Percentiles rank a stretch among this genome's conserved stretches.
These are phyloP conservation scores for Lachancea sp. DNA, from an alignment of 805 yeast genomes.

Conservation along the genomic window DNA sequence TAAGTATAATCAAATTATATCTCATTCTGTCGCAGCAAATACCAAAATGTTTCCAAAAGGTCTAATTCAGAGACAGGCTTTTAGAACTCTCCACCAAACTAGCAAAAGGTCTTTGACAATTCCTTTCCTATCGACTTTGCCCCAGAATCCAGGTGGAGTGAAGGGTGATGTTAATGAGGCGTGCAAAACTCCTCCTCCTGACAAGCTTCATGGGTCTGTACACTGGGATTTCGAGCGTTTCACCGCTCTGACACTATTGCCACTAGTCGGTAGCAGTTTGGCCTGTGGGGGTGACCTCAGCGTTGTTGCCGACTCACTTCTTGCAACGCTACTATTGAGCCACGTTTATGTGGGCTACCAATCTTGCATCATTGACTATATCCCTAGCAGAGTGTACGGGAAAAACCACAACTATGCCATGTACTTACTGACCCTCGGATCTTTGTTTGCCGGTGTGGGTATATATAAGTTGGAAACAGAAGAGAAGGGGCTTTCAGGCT, in stretches of 20 bases:
- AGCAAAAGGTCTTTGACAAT: constrained; percentile 34
- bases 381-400: constrained; percentile 83
- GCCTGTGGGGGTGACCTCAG: constrained; percentile 59
- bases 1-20: too few species aligned
- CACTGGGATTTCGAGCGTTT: constrained; percentile 92
- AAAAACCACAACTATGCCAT: constrained; percentile 62
- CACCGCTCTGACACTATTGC: constrained; percentile 64
- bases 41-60: constrained; percentile 14
- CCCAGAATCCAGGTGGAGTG: constrained; percentile 85
- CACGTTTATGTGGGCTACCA: constrained; percentile 86
- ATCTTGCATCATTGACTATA: constrained; percentile 88
- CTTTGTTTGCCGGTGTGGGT: constrained; percentile 68
- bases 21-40: too few species aligned
- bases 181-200: constrained; percentile 54
- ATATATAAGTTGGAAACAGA: constrained; percentile 75
- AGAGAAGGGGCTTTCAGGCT: constrained; percentile 68
- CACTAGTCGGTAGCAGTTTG: constrained; percentile 70
- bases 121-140: constrained; percentile 50
- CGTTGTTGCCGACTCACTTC: constrained; percentile 65
- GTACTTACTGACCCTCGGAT: constrained; percentile 63
- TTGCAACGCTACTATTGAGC: constrained; percentile 58
- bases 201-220: constrained; percentile 69
- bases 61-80: constrained; percentile 5
- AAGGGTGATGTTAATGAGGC: constrained; percentile 95
- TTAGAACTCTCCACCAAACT: constrained; percentile 25